These are phyloP conservation scores for Xylona heveae DNA, from an alignment of 495 filamentous ascomycete genomes.

Conservation along the genomic window DNA sequence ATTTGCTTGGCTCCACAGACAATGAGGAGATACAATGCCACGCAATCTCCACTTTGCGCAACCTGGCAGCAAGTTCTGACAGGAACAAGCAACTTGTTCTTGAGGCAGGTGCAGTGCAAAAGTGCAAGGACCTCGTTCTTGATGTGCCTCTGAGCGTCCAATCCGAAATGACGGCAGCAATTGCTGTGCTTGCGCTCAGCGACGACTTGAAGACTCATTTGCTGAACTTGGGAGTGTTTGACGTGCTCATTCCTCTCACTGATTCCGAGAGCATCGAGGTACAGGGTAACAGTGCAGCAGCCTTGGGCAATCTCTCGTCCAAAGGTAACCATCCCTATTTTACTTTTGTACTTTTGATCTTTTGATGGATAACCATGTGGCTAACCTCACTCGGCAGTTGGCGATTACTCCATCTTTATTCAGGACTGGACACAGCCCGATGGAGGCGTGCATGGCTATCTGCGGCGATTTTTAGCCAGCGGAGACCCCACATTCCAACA, in stretches of 20 bases:
- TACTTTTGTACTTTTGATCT: neutral
- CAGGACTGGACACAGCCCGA: constrained; percentile 82
- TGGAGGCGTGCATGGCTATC: constrained; percentile 87
- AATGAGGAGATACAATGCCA: constrained; percentile 99
- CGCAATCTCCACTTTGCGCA: constrained; percentile 89
- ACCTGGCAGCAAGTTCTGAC: constrained; percentile 90
- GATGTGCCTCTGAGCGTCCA: constrained; percentile 87
- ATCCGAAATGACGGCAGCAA: constrained; percentile 97
- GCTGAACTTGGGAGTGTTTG: constrained; percentile 84
- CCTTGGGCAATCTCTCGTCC: constrained; percentile 83
- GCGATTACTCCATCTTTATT: constrained; percentile 89
- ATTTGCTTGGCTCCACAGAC: constrained; percentile 82
- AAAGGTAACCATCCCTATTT: constrained; percentile 43
- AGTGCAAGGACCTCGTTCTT: constrained; percentile 91
- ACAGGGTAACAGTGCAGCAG: constrained; percentile 93
- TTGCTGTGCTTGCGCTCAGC: constrained; percentile 89
- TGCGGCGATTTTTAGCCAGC: constrained; percentile 77
- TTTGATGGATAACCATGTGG: neutral
- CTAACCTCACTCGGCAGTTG: constrained; percentile 32
- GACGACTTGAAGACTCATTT: constrained; percentile 88
- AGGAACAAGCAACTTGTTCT: constrained; percentile 91
- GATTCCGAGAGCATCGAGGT: constrained; percentile 93
- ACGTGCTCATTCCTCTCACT: constrained; percentile 87
- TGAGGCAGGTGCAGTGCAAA: constrained; percentile 90
- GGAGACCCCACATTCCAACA: constrained; percentile 97